These are phyloP conservation scores for Acidiella bohemica DNA, from an alignment of 495 filamentous ascomycete species.

Conservation along the genomic window DNA sequence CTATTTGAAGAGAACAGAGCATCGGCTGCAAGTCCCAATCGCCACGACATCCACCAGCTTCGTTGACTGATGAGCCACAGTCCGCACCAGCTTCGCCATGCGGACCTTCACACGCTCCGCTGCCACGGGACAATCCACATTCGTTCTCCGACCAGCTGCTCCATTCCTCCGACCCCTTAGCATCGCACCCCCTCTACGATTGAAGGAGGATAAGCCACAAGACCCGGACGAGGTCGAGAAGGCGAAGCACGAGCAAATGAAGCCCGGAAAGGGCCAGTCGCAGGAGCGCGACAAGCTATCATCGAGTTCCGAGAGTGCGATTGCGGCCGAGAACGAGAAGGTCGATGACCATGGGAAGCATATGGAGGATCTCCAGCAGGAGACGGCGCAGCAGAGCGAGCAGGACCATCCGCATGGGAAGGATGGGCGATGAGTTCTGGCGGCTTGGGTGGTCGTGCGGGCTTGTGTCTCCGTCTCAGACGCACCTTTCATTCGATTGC, in stretches of 20 bases:
- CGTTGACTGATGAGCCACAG: no score
- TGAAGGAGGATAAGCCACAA: slow-evolving; percentile 25
- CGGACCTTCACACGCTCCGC: no score
- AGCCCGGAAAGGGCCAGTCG: slow-evolving; percentile 25
- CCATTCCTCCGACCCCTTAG: slow-evolving; percentile 11
- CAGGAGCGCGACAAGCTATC: slow-evolving; percentile 27
- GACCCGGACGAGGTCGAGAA: slow-evolving; percentile 20
- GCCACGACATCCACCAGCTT: no score
- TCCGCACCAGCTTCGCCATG: no score
- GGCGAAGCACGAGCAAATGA: slow-evolving; percentile 25
- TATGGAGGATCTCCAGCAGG: slow-evolving; percentile 27
- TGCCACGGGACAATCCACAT: no score
- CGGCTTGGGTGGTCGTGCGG: no score
- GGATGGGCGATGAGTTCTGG: no score
- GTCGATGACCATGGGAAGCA: slow-evolving; percentile 23
- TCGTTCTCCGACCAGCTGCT: no score
- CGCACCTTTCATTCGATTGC: no score
- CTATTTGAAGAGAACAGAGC: no score
- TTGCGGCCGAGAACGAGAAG: slow-evolving; percentile 24
- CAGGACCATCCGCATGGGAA: slow-evolving; percentile 13
- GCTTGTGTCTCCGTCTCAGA: no score
- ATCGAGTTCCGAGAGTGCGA: slow-evolving; percentile 19
- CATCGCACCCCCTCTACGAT: slow-evolving; percentile 1
- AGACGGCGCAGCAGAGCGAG: slow-evolving; percentile 23
- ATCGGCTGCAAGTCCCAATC: no score